phyloP scores from a whole-genome alignment of 495 filamentous ascomycete species.

The Neurospora tetrasperma region DNA sequence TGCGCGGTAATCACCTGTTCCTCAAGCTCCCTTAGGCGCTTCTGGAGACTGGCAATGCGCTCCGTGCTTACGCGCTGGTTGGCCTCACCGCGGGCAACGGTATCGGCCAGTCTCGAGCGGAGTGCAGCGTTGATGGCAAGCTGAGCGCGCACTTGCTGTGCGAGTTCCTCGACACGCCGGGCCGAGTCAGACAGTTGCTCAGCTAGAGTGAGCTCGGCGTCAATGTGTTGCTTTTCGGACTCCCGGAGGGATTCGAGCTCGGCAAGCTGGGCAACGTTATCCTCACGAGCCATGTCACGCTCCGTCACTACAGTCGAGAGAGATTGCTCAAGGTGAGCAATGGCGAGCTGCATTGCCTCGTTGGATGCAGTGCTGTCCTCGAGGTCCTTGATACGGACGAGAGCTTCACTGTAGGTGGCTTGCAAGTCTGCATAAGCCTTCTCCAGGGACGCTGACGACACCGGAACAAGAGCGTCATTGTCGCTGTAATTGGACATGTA shows the following conservation, averaged over 20 bases:
- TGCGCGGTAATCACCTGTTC: slow-evolving; percentile 77
- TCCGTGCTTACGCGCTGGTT: slow-evolving; percentile 69
- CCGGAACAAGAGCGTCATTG: slow-evolving; percentile 18
- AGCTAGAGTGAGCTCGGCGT: slow-evolving; percentile 51
- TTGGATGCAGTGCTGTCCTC: slow-evolving; percentile 35
- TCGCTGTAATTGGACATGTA: slow-evolving; percentile 18
- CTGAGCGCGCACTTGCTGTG: slow-evolving; percentile 64
- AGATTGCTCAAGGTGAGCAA: slow-evolving; percentile 52
- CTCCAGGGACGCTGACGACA: slow-evolving; percentile 64
- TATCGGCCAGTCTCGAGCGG: slow-evolving; percentile 70
- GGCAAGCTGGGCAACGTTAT: slow-evolving; percentile 47
- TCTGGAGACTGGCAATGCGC: slow-evolving; percentile 76
- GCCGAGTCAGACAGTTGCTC: slow-evolving; percentile 60
- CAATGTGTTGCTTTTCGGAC: slow-evolving; percentile 52
- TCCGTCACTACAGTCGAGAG: slow-evolving; percentile 61
- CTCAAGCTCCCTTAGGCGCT: slow-evolving; percentile 66
- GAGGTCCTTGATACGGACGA: slow-evolving; percentile 46
- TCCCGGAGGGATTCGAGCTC: slow-evolving; percentile 52
- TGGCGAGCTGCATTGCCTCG: slow-evolving; percentile 44
- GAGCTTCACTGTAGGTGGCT: slow-evolving; percentile 41
- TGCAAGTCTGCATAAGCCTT: slow-evolving; percentile 73
- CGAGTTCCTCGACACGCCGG: slow-evolving; percentile 65
- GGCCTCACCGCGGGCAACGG: slow-evolving; percentile 75
- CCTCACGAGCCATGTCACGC: slow-evolving; percentile 54
- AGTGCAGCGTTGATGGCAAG: slow-evolving; percentile 64